Evolutionary conservation across 2,329 filamentous ascomycete genomes (phyloP), one percentile per base, ranked within the genome.

Genomic region (Dactylonectria estremocensis): DNA sequence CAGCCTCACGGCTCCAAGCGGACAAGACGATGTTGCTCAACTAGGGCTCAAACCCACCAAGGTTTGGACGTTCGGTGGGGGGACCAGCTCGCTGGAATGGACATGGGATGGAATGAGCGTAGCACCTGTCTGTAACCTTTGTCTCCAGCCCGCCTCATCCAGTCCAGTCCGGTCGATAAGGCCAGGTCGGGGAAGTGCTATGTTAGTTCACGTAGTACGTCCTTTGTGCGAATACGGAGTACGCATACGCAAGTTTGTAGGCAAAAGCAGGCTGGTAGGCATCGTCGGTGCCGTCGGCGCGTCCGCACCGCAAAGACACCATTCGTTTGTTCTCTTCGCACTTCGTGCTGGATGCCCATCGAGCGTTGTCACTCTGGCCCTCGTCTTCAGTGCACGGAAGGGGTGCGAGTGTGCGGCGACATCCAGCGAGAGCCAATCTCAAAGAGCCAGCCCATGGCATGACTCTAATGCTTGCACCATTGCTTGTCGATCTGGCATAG

Each of bases 61-160:
- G 56, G 53, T 69, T 66, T 69, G 55, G 35, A 49, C 56, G 61
- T 61, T 68, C 24, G 18, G 50, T 58, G 31, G 45, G 56, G 72
- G 64, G 69, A 69, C 71, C 69, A 72, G 61, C 57, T 50, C 58
- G 64, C 59, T 75, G 72, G 74, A 74, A 75, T 75, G 74, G 48
- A 64, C 33, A 61, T 53, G 49, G 43, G 55, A 37, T 74, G 73
- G 68, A 74, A 75, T 69, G 68, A 53, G 35, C 49, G 45, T 61
- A 53, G 20, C 31, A 24, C 22, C 49, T 13, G 48, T 46, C 28
- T 46, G 59, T 65, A 52, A 62, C 68, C 66, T 54, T 61, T 60
- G 54, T 73, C 54, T 56, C 31, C n/a, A 20, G 57, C 56, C 31
- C 11, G 24, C n/a, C 14, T 50, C 45, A 22, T 9, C 50, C 37